These are phyloP conservation scores for Recurvomyces mirabilis DNA, from an alignment of 495 filamentous ascomycete genomes.

Conservation along the genomic window DNA sequence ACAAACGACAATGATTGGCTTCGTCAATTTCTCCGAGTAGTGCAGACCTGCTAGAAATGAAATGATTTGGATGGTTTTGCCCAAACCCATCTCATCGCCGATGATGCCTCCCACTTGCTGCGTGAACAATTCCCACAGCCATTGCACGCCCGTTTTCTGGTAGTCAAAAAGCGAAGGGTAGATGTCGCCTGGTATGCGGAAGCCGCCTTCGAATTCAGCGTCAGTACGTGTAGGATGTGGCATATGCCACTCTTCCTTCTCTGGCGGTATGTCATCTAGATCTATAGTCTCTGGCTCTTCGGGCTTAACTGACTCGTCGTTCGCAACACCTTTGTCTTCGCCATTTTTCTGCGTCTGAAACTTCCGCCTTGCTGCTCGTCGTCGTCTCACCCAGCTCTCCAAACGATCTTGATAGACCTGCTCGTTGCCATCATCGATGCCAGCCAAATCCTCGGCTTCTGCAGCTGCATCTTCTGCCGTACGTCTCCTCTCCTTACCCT, in stretches of 20 bases:
- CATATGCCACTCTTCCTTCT: conserved; percentile 68
- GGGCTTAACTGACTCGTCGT: conserved; percentile 10
- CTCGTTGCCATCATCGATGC: conserved; percentile 88
- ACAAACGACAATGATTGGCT: conserved; percentile 78
- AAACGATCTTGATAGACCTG: conserved; percentile 67
- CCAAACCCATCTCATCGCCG: conserved; percentile 95
- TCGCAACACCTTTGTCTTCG: not conserved
- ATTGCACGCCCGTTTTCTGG: conserved; percentile 89
- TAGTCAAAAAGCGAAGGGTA: conserved; percentile 86
- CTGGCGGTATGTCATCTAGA: conserved; percentile 20
- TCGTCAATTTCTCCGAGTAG: conserved; percentile 71
- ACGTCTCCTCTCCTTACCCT: conserved; percentile 24
- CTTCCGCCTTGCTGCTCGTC: conserved; percentile 53
- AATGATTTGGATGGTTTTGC: conserved; percentile 91
- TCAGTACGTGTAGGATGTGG: conserved; percentile 72
- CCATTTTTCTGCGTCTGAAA: conserved; percentile 20
- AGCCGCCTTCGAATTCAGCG: conserved; percentile 57
- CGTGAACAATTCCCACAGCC: conserved; percentile 87
- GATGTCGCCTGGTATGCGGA: conserved; percentile 81
- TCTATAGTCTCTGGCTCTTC: conserved; percentile 8
- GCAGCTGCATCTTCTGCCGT: conserved; percentile 29
- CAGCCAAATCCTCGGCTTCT: conserved; percentile 55
- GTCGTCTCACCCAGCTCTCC: conserved; percentile 56
- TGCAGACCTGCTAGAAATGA: conserved; percentile 84
- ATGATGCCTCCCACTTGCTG: conserved; percentile 88